These are phyloP conservation scores for Gaeumannomyces sp. DNA, from an alignment of 2,329 filamentous ascomycete genomes.

Conservation along the genomic window DNA sequence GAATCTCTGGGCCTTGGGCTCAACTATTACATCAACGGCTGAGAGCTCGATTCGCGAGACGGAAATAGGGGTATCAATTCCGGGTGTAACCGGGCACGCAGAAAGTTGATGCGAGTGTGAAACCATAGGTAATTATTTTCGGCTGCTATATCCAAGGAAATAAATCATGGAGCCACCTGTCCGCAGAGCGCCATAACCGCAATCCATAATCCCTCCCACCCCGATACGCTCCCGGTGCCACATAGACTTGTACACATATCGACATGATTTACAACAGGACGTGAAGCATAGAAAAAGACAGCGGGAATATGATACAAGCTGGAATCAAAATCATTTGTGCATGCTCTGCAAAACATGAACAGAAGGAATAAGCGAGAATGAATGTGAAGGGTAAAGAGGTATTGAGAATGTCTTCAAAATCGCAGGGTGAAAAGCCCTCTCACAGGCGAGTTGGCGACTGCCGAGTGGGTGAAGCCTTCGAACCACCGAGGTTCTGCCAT, in stretches of 20 bases:
- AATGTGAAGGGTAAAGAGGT: not conserved
- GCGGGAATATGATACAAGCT: not conserved
- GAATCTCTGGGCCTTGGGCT: conserved; percentile 38
- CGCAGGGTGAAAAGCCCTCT: not conserved
- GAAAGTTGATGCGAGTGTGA: too few species aligned
- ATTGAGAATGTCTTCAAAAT: not conserved
- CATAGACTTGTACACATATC: not conserved
- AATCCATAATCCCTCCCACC: not conserved
- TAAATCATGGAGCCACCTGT: not conserved
- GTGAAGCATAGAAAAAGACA: not conserved
- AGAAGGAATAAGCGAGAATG: not conserved
- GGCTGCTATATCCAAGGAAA: not conserved
- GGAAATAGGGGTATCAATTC: not conserved
- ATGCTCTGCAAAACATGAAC: not conserved
- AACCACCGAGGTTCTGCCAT: conserved; percentile 8
- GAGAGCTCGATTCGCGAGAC: conserved; percentile 5
- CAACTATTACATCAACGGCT: conserved; percentile 30
- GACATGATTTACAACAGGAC: not conserved
- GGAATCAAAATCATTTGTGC: not conserved
- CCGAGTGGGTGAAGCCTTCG: conserved; percentile 1
- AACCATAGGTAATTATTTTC: not conserved
- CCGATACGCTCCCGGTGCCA: not conserved
- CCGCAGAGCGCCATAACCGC: not conserved
- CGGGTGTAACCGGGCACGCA: not conserved
- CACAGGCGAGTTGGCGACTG: conserved; percentile 2